These are phyloP conservation scores for Aphanomyces cochlioides DNA, from an alignment of 352 stramenopile genomes.

Conservation along the genomic window DNA sequence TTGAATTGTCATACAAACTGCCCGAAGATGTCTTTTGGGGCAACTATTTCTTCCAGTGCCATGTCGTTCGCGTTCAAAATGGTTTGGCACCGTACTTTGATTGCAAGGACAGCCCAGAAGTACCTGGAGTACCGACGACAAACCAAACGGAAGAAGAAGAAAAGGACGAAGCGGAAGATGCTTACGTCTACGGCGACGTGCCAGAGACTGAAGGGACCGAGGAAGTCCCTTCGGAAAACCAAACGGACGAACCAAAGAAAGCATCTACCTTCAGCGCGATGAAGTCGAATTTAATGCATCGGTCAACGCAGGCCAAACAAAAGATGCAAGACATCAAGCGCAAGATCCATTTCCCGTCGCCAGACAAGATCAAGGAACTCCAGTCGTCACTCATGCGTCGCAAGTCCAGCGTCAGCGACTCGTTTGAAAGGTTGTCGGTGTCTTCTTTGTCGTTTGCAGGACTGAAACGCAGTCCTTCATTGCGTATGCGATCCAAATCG, in stretches of 20 bases:
- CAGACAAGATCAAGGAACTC: conserved; percentile 13
- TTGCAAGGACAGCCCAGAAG: not conserved
- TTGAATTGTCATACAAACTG: conserved; percentile 19
- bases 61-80: conserved; percentile 21
- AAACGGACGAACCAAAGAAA: not conserved
- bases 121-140: not conserved
- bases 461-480: conserved; percentile 3
- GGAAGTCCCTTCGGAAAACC: not conserved
- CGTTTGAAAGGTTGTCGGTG: conserved; percentile 10
- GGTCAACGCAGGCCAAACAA: conserved; percentile 11
- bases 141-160: conserved; percentile 5
- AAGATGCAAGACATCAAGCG: conserved; percentile 18
- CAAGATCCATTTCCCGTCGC: conserved; percentile 21
- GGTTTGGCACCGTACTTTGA: conserved; percentile 24
- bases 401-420: conserved; percentile 11
- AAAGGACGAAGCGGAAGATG: conserved; percentile 1
- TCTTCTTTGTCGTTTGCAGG: not conserved
- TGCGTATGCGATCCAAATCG: conserved; percentile 18
- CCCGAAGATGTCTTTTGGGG: conserved; percentile 29
- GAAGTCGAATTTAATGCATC: conserved; percentile 13
- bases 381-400: conserved; percentile 9
- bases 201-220: not conserved
- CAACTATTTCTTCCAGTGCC: conserved; percentile 30
- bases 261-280: not conserved
- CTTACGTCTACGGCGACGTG: not conserved